Base-by-base conservation (phyloP, 2,329 filamentous ascomycete species). In the Akanthomyces uredinophilus region DNA sequence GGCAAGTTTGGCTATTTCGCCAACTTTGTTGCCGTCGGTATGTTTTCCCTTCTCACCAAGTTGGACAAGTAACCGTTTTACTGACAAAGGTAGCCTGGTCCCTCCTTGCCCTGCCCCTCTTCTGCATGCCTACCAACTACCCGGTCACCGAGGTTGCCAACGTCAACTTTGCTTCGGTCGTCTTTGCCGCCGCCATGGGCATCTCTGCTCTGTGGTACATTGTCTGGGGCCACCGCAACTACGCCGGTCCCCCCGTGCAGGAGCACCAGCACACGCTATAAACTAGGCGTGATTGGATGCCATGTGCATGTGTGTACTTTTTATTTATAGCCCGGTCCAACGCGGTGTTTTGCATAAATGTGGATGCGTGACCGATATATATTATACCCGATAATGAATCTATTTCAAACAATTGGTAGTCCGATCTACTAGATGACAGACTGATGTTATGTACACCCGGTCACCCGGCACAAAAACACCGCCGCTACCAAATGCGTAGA, bases 161-260 rank as follows among this genome's bases (percentile, higher is more conserved):
- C 44, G 87, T 91, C 79, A 92, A 92, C 79, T 92, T 90, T 73
- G 88, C 88, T 1, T 86, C 86, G 16, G 88, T 87, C 39, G 88
- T 92, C n/a, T 90, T 91, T 67, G 82, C 88, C 29, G 86, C 79
- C 5, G 87, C 89, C 65, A 81, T 83, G 60, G 54, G 78, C 44
- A 80, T 91, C 62, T 84, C 88, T 1, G 80, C 78, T 11, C 72
- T 76, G 8, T 92, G 88, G 87, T 92, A 92, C 76, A 77, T 85
- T 66, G 79, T 80, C 57, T 90, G 87, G 86, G 88, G 88, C 39
- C 82, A 84, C 74, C 83, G 85, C 75, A 84, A 91, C 74, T 90
- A 90, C 74, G 78, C 79, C 51, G 87, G 87, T 18, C 87, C 85
- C 1, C 84, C 81, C n/a, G 79, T 78, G 44, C 70, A 78, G 62